Conservation (phyloP, 2,329 filamentous ascomycete species). For the Xylaria multiplex region DNA sequence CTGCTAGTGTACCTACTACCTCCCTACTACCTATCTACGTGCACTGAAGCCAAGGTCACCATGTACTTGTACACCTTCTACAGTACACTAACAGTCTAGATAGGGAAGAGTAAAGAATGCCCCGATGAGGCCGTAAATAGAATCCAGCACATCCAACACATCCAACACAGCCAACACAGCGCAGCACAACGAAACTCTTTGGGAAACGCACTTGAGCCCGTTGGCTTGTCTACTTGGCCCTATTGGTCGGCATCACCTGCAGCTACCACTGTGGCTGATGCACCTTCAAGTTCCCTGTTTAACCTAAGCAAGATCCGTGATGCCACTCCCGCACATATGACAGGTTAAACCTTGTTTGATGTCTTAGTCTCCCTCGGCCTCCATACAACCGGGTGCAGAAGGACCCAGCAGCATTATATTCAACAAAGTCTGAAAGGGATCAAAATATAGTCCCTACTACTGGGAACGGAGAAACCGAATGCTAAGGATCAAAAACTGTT, state of each 20-base stretch:
- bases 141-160: background rate
- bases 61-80: too few species aligned
- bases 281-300: background rate
- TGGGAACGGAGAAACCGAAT: background rate
- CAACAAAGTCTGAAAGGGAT: background rate
- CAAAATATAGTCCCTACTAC: background rate
- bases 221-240: background rate
- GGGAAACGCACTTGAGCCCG: background rate
- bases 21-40: too few species aligned
- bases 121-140: too few species aligned
- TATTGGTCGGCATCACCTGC: slow-evolving; percentile 6
- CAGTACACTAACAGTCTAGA: too few species aligned
- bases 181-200: background rate
- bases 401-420: background rate
- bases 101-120: too few species aligned
- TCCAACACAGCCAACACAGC: background rate
- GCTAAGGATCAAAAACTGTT: background rate
- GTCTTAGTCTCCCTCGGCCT: background rate
- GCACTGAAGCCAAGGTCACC: too few species aligned
- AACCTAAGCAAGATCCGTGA: background rate
- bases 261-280: slow-evolving; percentile 13
- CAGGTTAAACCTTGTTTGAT: slow-evolving; percentile 18
- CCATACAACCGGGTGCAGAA: background rate
- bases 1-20: too few species aligned
- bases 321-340: slow-evolving; percentile 11